Conservation (phyloP, 1,284 basidiomycete genomes). For the Apiotrichum porosum region DNA sequence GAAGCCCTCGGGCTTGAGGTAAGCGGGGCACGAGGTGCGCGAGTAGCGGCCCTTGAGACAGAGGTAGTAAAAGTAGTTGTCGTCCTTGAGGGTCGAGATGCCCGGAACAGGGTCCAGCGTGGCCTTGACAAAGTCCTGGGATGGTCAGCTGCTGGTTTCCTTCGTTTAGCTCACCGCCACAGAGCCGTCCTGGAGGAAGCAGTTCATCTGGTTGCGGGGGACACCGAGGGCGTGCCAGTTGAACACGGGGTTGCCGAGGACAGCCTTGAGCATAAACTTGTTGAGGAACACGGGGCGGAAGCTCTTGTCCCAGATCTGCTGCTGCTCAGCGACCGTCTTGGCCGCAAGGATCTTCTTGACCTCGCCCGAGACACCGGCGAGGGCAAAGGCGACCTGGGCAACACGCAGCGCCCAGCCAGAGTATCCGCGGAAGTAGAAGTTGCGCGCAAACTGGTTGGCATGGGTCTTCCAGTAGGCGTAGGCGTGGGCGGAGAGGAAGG, state of each 20-base stretch:
- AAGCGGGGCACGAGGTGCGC: constrained; percentile 64
- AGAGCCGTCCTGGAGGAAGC: constrained; percentile 62
- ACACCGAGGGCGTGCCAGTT: constrained; percentile 81
- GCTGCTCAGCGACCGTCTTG: constrained; percentile 59
- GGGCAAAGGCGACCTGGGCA: constrained; percentile 58
- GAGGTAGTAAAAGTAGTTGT: constrained; percentile 66
- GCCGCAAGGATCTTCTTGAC: constrained; percentile 59
- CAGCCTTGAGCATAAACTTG: constrained; percentile 57
- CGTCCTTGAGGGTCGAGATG: constrained; percentile 55
- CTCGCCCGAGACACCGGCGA: constrained; percentile 60
- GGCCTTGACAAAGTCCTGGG: constrained; percentile 56
- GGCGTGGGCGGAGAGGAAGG: constrained; percentile 61
- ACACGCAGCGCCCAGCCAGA: constrained; percentile 66
- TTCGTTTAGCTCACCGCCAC: constrained; percentile 42
- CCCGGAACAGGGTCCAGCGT: constrained; percentile 63
- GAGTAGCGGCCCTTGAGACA: constrained; percentile 65
- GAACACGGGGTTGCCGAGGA: constrained; percentile 63
- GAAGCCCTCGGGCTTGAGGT: constrained; percentile 66
- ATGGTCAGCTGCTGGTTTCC: not conserved
- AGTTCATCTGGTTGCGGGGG: constrained; percentile 67
- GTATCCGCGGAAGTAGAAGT: constrained; percentile 72
- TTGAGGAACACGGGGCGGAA: constrained; percentile 65
- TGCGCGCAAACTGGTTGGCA: constrained; percentile 58
- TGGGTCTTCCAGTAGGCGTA: constrained; percentile 64
- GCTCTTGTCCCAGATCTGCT: constrained; percentile 59